Base-by-base conservation (phyloP, 345 rosid species). In the Syzygium jambos region DNA sequence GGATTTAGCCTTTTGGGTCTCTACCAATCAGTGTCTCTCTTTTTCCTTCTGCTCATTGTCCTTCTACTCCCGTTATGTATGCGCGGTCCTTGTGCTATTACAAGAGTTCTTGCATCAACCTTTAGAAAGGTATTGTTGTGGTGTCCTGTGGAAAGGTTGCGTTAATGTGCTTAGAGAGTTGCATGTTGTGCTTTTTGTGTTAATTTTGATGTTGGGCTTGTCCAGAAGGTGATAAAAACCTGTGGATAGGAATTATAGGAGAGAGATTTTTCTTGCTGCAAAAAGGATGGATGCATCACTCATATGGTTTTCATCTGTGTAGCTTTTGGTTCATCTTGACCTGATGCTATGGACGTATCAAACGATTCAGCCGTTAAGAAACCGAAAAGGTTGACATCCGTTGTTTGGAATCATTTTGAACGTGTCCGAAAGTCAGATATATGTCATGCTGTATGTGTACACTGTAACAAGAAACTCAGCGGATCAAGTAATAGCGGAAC, bases 401-500 rank as follows among this genome's bases (percentile, higher is more conserved):
- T 97, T 77, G 98, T 96, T 13, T 96, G 98, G 98, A 94, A 97
- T 90, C 98, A 97, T 95, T 96, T 96, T 87, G 98, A 96, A 90
- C 94, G 98, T 90, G 93, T 97, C 85, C 94, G 95, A 87, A 97
- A 96, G 88, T 96, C 97, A 43, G 98, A 97, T 88, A 90, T 95
- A n/a, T 97, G 96, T 85, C 94, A 96, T 90, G 99, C 97, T 85
- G 95, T 96, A 43, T 97, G 98, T 87, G 91, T 94, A 54, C 98
- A 96, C 54, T 97, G 99, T 86, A 94, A 96, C 88, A 97, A 97
- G 93, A 95, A 93, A 90, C 98, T 94, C 87, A 97, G 98, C 73
- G 99, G 99, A 27, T 97, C 98, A 21, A 97, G 99, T 90, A 97
- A 97, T 87, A 97, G 98, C 25, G 99, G 98, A 59, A 97, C 99